Base-by-base conservation (phyloP, 805 yeast species). In the Schwanniomyces yamadae region DNA sequence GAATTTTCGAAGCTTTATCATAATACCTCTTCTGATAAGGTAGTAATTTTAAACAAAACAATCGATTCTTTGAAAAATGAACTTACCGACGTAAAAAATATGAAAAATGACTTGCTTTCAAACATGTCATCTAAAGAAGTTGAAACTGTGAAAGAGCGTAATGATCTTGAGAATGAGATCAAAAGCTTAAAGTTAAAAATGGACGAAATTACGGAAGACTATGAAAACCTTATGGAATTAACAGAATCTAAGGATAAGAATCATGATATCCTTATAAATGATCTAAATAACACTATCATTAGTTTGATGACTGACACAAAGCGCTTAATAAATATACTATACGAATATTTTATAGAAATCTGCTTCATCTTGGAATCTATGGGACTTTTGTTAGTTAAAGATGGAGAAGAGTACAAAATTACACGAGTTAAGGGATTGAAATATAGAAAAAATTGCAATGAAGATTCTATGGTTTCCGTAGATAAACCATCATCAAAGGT, bases 391-490 rank as follows among this genome's bases (percentile, higher is more conserved):
- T 69, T 85, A 31, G 67, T 75, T 2, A 69, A 69, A 33, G 73
- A 71, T 26, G 36, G 39, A 23, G 61, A 67, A 12, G 64, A 58
- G 7, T 64, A 71, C 28, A 71, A 71, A 33, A 77, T 85, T 19
- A 79, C 79, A 31, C 71, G 97, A 41, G 96, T 88, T 3, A 85
- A 85, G 53, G 96, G 96, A 0, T 62, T 85, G 42, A 68, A 80
- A 42, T 72, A 75, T 32, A 74, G 69, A 36, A 59, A 57, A 35
- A 40, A 23, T 7, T 55, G 62, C 26, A 66, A 60, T 8, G 63
- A 54, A 8, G 60, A 61, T 5, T 58, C 53, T 20, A 63, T 68
- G 25, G 59, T 59, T 12, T 41, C 55, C 2, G 54, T 60, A 2
- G 55, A 46, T 5, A 53, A 58, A 23, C 75, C 73, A 18, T 51